phyloP scores from a whole-genome alignment of 768 basidiomycete species.

The Russula griseocarnosa region DNA sequence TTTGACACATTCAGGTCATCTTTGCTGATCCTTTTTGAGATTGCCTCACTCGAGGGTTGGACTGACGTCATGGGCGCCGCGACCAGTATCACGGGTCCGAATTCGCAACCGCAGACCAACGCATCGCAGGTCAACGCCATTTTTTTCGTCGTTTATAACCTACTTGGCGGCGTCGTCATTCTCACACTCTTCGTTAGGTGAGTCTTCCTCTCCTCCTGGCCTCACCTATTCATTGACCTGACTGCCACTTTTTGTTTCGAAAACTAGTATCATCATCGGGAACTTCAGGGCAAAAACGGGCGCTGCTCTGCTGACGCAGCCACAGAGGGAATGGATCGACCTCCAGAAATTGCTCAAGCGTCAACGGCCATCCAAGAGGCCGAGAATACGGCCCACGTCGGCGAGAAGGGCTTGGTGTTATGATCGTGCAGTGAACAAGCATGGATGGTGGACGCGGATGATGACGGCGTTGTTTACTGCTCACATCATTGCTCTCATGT shows the following conservation, averaged over 20 bases:
- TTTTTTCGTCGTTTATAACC: constrained; percentile 88
- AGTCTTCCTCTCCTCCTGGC: constrained; percentile 27
- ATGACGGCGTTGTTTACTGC: constrained; percentile 77
- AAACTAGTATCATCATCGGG: constrained; percentile 85
- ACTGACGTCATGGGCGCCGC: constrained; percentile 82
- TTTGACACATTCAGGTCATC: constrained; percentile 85
- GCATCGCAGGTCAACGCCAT: constrained; percentile 78
- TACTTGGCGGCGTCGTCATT: constrained; percentile 86
- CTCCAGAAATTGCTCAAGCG: constrained; percentile 82
- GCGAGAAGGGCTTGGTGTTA: constrained; percentile 79
- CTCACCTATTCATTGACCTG: background rate
- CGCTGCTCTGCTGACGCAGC: constrained; percentile 74
- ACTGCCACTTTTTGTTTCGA: constrained; percentile 20
- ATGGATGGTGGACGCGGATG: constrained; percentile 84
- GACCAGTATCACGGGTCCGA: constrained; percentile 68
- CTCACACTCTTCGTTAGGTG: constrained; percentile 89
- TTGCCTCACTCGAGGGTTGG: constrained; percentile 96
- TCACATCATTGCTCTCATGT: constrained; percentile 85
- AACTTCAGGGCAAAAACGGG: constrained; percentile 89
- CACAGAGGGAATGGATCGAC: constrained; percentile 94
- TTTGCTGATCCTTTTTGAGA: constrained; percentile 90
- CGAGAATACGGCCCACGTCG: constrained; percentile 53
- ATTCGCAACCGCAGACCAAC: constrained; percentile 67
- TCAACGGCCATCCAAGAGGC: constrained; percentile 82
- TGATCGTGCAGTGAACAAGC: constrained; percentile 84